phyloP scores from a whole-genome alignment of 768 basidiomycete species.

The Amyloporia xantha region DNA sequence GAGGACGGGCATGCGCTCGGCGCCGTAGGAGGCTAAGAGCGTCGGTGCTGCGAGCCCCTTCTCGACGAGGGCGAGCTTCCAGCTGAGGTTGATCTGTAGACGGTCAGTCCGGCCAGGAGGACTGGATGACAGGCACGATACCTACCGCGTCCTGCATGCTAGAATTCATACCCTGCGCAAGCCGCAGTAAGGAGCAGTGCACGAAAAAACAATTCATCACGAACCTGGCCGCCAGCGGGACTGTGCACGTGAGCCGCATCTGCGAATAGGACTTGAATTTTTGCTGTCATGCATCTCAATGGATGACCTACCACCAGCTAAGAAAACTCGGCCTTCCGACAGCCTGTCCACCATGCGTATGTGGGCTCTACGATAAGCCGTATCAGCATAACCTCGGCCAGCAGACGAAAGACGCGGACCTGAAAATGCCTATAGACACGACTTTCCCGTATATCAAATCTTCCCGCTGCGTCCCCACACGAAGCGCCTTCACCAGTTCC shows the following conservation, averaged over 20 bases:
- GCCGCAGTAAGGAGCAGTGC: neutral
- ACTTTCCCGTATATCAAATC: conserved; percentile 2
- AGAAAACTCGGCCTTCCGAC: conserved; percentile 34
- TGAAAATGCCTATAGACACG: neutral
- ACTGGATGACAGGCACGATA: neutral
- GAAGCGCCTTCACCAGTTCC: neutral
- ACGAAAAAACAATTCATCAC: neutral
- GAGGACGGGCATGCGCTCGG: conserved; percentile 27
- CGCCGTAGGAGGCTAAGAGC: conserved; percentile 22
- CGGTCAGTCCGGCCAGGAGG: neutral
- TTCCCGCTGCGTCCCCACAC: neutral
- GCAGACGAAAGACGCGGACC: neutral
- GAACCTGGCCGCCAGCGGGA: conserved; percentile 29
- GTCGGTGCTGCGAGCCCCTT: conserved; percentile 19
- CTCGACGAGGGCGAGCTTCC: conserved; percentile 26
- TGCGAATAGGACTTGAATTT: conserved; percentile 13
- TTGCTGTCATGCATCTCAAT: neutral
- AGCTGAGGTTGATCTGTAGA: conserved; percentile 23
- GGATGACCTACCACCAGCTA: conserved; percentile 34
- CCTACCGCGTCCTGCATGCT: conserved; percentile 23
- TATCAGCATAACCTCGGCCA: neutral
- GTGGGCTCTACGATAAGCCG: conserved; percentile 30
- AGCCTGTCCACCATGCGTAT: conserved; percentile 42
- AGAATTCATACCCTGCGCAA: conserved; percentile 20
- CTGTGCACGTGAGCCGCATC: conserved; percentile 44